phyloP scores from a whole-genome alignment of 1,284 basidiomycete genomes.

The Athelia psychrophila region DNA sequence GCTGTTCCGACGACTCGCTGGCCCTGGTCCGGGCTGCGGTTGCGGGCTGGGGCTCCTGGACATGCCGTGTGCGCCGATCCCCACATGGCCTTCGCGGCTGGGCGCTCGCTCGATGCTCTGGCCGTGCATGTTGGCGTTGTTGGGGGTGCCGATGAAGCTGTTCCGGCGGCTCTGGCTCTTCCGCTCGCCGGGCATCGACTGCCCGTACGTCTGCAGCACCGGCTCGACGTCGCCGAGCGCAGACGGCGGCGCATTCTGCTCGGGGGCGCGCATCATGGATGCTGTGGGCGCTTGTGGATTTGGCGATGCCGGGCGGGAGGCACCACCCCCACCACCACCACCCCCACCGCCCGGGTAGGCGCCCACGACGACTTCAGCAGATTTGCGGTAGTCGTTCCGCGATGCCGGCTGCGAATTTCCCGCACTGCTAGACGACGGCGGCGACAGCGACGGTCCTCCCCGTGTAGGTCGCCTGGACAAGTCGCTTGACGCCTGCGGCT shows the following conservation, averaged over 20 bases:
- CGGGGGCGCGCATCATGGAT: constrained; percentile 60
- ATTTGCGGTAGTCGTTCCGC: constrained; percentile 52
- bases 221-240: constrained; percentile 49
- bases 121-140: constrained; percentile 23
- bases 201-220: constrained; percentile 78
- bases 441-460: constrained; percentile 1
- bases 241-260: constrained; percentile 47
- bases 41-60: constrained; percentile 61
- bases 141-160: constrained; percentile 35
- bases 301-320: constrained; percentile 75
- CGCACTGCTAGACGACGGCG: constrained; percentile 14
- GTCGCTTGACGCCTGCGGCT: neutral
- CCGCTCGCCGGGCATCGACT: constrained; percentile 86
- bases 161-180: constrained; percentile 48
- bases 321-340: constrained; percentile 18
- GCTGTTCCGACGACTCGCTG: constrained; percentile 20
- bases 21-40: constrained; percentile 39
- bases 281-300: constrained; percentile 53
- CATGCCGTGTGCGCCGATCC: constrained; percentile 73
- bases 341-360: constrained; percentile 46
- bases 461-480: neutral
- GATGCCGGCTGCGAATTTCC: constrained; percentile 12
- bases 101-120: constrained; percentile 46
- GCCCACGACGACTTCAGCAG: constrained; percentile 77
- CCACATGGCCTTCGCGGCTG: constrained; percentile 69